phyloP scores from a whole-genome alignment of 257 asterid species.

The Capsicum rhomboideum region DNA sequence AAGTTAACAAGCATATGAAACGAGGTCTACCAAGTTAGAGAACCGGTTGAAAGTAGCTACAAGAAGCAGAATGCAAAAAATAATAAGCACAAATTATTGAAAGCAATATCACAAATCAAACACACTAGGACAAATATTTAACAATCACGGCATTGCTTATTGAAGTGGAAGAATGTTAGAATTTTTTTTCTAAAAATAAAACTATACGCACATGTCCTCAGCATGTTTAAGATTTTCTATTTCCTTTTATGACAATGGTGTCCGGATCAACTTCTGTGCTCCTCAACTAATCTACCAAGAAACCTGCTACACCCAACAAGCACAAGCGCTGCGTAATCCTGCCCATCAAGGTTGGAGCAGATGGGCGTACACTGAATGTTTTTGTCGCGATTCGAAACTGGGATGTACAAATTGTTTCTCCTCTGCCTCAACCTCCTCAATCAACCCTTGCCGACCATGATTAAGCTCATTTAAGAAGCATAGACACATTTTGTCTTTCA shows the following conservation, averaged over 20 bases:
- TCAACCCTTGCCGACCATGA: background rate
- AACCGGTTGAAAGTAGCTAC: background rate
- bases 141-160: background rate
- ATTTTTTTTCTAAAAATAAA: background rate
- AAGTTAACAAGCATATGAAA: background rate
- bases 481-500: background rate
- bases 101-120: background rate
- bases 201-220: background rate
- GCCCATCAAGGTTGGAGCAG: background rate
- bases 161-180: background rate
- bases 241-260: background rate
- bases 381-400: background rate
- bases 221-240: background rate
- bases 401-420: background rate
- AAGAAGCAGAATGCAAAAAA: background rate
- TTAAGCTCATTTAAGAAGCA: background rate
- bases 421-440: background rate
- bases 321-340: background rate
- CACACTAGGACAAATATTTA: background rate
- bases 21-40: background rate
- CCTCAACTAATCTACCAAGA: background rate
- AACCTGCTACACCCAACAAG: background rate
- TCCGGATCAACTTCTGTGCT: background rate
- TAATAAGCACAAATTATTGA: background rate
- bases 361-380: background rate